A percentile compares a stretch with the other conserved stretches of the same genome.
Evolutionary conservation across 345 rosid genomes (phyloP).

Genomic region (Gossypioides kirkii): DNA sequence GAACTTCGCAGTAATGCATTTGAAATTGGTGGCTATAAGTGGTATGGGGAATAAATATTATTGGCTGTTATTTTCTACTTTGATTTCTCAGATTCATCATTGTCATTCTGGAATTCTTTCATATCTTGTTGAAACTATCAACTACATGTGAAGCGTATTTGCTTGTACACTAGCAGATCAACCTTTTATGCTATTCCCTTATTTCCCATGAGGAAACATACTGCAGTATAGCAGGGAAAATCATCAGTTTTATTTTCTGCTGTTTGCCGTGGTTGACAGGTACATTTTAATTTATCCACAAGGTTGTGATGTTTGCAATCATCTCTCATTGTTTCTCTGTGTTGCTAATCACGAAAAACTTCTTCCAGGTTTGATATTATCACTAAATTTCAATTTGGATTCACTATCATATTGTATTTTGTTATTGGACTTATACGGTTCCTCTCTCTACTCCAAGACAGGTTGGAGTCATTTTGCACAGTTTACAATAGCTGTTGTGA

Average conservation of each 20-base stretch:
- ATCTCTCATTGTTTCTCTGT: constrained; percentile 88
- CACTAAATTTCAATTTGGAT: background rate
- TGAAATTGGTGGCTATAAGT: constrained; percentile 89
- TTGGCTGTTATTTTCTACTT: constrained; percentile 8
- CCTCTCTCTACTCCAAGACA: constrained; percentile 24
- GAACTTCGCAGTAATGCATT: constrained; percentile 77
- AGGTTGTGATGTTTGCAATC: constrained; percentile 88
- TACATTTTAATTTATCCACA: constrained; percentile 87
- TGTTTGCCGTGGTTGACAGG: constrained; percentile 42
- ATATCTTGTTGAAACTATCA: too few relatives aligned
- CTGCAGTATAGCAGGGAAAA: background rate
- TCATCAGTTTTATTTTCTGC: constrained; percentile 8
- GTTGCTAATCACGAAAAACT: constrained; percentile 88
- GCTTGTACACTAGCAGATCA: background rate
- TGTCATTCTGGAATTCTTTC: background rate
- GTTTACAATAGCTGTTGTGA: constrained; percentile 87
- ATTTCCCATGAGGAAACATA: background rate
- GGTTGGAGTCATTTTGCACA: constrained; percentile 99
- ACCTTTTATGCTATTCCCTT: background rate
- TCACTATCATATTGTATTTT: constrained; percentile 1
- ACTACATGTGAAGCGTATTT: too few relatives aligned
- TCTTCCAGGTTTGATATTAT: constrained; percentile 69
- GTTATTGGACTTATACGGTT: constrained; percentile 3
- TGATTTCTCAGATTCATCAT: background rate
- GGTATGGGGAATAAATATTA: constrained; percentile 39